These are phyloP conservation scores for Fusarium devonianum DNA, from an alignment of 2,329 filamentous ascomycete genomes.

Conservation along the genomic window DNA sequence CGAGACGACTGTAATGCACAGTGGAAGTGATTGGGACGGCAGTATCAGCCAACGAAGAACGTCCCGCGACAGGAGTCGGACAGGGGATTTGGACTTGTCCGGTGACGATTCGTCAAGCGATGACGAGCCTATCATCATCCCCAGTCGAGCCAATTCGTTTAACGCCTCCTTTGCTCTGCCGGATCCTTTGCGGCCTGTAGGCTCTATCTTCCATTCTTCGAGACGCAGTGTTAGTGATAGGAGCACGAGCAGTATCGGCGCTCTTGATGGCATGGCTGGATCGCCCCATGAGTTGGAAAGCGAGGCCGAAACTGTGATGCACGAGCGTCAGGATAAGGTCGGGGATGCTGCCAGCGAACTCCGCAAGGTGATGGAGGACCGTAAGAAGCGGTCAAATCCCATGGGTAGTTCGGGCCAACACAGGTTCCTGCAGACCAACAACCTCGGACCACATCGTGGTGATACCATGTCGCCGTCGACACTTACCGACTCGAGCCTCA, in stretches of 20 bases:
- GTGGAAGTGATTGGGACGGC: constrained; percentile 41
- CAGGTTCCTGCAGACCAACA: constrained; percentile 45
- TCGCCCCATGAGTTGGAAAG: constrained; percentile 58
- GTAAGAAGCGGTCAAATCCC: constrained; percentile 53
- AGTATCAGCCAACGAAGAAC: constrained; percentile 42
- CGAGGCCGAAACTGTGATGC: constrained; percentile 65
- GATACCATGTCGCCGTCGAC: constrained; percentile 60
- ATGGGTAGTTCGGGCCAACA: constrained; percentile 44
- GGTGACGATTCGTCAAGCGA: constrained; percentile 66
- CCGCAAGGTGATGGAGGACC: constrained; percentile 62
- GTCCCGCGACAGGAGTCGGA: constrained; percentile 42
- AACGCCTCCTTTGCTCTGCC: constrained; percentile 63
- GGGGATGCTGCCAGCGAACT: constrained; percentile 69
- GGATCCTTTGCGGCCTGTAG: constrained; percentile 59
- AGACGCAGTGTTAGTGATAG: constrained; percentile 59
- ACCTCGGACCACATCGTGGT: constrained; percentile 44
- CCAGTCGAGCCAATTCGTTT: constrained; percentile 64
- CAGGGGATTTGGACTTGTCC: constrained; percentile 54
- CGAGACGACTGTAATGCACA: constrained; percentile 57
- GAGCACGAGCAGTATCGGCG: constrained; percentile 51
- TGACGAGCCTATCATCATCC: constrained; percentile 70
- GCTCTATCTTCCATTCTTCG: constrained; percentile 56
- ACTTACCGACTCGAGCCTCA: constrained; percentile 57
- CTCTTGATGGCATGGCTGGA: constrained; percentile 48
- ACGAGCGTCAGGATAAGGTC: constrained; percentile 52